Percentiles rank a stretch among this genome's conserved stretches.
Evolutionary conservation across 805 yeast species (phyloP).

Genomic region (Pichia eremophila): DNA sequence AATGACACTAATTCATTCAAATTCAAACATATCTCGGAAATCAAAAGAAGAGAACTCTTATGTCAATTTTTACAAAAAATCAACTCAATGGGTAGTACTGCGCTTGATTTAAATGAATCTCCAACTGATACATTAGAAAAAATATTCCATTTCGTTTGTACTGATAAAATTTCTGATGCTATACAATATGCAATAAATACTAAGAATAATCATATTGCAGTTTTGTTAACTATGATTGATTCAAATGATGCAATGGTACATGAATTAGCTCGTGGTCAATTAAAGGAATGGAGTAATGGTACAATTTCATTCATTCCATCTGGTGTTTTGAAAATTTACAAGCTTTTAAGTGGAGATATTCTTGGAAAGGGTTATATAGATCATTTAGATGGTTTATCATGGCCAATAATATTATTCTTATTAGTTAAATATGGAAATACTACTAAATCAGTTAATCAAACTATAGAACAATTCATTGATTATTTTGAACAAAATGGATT

Average conservation of each 20-base stretch:
- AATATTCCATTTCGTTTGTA: conserved; percentile 40
- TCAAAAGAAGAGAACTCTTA: conserved; percentile 36
- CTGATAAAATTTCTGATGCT: conserved; percentile 56
- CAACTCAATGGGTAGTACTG: conserved; percentile 28
- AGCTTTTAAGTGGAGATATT: conserved; percentile 49
- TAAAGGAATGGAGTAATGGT: conserved; percentile 53
- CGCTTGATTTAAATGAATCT: conserved; percentile 14
- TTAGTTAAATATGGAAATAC: conserved; percentile 54
- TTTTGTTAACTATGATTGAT: conserved; percentile 58
- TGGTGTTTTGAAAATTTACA: conserved; percentile 49
- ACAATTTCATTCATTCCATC: conserved; percentile 39
- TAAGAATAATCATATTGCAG: conserved; percentile 61
- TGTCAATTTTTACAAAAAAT: conserved; percentile 48
- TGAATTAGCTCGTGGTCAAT: conserved; percentile 48
- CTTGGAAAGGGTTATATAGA: conserved; percentile 23
- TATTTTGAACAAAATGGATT: conserved; percentile 5
- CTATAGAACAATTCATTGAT: conserved; percentile 21
- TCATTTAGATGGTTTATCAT: conserved; percentile 41
- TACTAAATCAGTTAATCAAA: conserved; percentile 26
- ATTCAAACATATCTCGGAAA: conserved; percentile 11
- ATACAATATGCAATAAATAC: conserved; percentile 49
- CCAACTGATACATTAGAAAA: conserved; percentile 36
- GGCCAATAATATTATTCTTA: conserved; percentile 57
- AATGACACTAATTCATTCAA: conserved; percentile 7
- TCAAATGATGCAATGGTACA: conserved; percentile 56